A percentile compares a stretch with the other conserved stretches of the same genome.
These are phyloP conservation scores for Epithemia pelagica DNA, from an alignment of 108 stramenopile species.

Conservation along the genomic window DNA sequence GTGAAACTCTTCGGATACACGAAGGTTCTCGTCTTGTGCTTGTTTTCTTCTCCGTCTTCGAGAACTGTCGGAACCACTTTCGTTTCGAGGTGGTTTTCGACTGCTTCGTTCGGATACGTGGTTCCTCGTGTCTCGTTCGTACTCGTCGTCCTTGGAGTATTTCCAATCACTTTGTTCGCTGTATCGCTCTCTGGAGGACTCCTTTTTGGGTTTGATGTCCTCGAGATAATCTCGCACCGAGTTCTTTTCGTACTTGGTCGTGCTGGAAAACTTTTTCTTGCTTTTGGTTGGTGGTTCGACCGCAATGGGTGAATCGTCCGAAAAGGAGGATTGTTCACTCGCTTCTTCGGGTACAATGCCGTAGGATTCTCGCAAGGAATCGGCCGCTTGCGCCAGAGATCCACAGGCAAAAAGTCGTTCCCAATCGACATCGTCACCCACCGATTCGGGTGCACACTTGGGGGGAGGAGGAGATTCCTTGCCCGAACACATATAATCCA, in stretches of 20 bases:
- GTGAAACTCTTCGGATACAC: slow-evolving; percentile 5
- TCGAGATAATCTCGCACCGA: neutral
- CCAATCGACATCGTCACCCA: neutral
- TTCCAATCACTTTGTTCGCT: neutral
- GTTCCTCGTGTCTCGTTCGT: no score
- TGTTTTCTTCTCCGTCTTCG: neutral
- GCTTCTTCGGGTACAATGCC: neutral
- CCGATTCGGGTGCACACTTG: neutral
- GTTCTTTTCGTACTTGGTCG: neutral
- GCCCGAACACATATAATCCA: neutral
- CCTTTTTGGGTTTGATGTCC: neutral
- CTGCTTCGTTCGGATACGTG: neutral
- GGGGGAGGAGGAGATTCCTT: neutral
- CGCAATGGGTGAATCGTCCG: neutral
- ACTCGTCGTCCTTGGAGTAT: neutral
- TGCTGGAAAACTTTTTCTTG: no score
- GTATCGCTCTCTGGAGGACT: neutral
- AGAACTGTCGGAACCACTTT: neutral
- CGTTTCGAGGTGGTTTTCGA: neutral
- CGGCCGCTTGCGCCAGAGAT: neutral
- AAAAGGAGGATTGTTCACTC: neutral
- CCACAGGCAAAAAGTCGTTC: neutral
- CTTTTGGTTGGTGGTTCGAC: neutral
- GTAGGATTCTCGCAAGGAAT: neutral
- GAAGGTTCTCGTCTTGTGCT: neutral